A percentile compares a stretch with the other conserved stretches of the same genome.
Conservation (phyloP, 1,284 basidiomycete species). For the Entoloma clypeatum region DNA sequence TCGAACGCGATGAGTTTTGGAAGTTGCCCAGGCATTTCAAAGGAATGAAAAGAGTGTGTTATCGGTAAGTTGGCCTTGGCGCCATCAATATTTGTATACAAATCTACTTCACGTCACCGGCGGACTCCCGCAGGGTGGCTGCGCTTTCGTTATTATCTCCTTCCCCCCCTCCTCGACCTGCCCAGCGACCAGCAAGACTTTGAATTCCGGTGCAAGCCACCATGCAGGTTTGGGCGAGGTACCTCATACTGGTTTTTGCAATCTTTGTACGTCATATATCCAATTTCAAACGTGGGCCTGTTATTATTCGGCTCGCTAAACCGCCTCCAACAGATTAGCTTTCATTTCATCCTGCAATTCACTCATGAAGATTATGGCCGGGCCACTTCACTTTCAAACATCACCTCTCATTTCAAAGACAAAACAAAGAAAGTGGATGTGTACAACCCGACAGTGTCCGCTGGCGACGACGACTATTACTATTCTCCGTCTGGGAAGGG, state of each 20-base stretch:
- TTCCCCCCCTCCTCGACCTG: too few relatives aligned
- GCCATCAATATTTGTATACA: too few relatives aligned
- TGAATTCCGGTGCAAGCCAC: too few relatives aligned
- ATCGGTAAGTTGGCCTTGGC: too few relatives aligned
- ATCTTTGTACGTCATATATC: slow-evolving; percentile 43
- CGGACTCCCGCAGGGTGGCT: too few relatives aligned
- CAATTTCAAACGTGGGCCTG: background rate
- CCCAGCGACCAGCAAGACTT: too few relatives aligned
- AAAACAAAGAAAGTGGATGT: background rate
- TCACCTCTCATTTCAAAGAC: slow-evolving; percentile 39
- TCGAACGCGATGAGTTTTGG: slow-evolving; percentile 82
- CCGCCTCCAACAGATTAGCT: slow-evolving; percentile 41
- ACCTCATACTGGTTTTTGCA: slow-evolving; percentile 53
- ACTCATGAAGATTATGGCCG: slow-evolving; percentile 68
- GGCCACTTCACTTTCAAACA: slow-evolving; percentile 53
- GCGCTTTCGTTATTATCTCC: too few relatives aligned
- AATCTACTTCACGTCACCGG: too few relatives aligned
- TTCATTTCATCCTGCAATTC: slow-evolving; percentile 67
- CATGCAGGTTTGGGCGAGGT: slow-evolving; percentile 43
- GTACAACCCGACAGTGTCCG: too few relatives aligned
- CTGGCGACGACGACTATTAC: slow-evolving; percentile 16
- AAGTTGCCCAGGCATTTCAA: slow-evolving; percentile 16
- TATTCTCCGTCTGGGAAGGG: slow-evolving; percentile 9
- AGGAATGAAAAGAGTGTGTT: too few relatives aligned
- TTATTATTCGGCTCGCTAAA: background rate